phyloP scores from a whole-genome alignment of 2,329 filamentous ascomycete species.

The Fusarium agapanthi region DNA sequence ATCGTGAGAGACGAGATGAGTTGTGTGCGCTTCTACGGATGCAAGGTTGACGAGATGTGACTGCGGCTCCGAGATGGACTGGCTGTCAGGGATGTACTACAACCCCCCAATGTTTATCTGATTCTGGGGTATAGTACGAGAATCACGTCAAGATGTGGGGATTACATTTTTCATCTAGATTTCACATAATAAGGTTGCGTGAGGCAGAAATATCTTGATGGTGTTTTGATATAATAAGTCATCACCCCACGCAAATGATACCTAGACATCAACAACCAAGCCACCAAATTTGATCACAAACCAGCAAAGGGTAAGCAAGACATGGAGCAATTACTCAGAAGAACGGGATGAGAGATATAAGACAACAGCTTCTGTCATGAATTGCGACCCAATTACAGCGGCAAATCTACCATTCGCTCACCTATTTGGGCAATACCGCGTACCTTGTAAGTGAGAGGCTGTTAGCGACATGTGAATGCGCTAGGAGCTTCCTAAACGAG shows the following conservation, averaged over 20 bases:
- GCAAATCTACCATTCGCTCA: constrained; percentile 16
- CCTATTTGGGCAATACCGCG: constrained; percentile 18
- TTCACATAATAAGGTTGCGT: neutral
- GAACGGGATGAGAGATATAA: constrained; percentile 25
- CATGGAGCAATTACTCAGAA: constrained; percentile 2
- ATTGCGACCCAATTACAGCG: constrained; percentile 34
- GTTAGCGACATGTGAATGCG: constrained; percentile 13
- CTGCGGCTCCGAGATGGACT: constrained; percentile 32
- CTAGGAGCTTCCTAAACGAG: constrained; percentile 31
- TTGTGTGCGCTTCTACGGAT: constrained; percentile 1
- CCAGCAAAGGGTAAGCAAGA: neutral
- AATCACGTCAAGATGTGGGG: constrained; percentile 28
- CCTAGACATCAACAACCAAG: no score
- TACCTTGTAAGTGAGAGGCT: constrained; percentile 1
- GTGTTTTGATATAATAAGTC: neutral
- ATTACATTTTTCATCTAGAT: neutral
- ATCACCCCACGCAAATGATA: neutral
- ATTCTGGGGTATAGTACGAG: constrained; percentile 14
- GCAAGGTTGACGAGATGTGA: constrained; percentile 2
- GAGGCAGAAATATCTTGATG: neutral
- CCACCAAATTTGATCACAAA: neutral
- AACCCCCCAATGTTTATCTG: constrained; percentile 4
- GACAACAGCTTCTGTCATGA: constrained; percentile 9
- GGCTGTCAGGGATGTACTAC: constrained; percentile 5
- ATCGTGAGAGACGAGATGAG: neutral